Percentiles rank a stretch among this genome's conserved stretches.
Conservation (phyloP, 306 rosid species). For the Fragaria iinumae region DNA sequence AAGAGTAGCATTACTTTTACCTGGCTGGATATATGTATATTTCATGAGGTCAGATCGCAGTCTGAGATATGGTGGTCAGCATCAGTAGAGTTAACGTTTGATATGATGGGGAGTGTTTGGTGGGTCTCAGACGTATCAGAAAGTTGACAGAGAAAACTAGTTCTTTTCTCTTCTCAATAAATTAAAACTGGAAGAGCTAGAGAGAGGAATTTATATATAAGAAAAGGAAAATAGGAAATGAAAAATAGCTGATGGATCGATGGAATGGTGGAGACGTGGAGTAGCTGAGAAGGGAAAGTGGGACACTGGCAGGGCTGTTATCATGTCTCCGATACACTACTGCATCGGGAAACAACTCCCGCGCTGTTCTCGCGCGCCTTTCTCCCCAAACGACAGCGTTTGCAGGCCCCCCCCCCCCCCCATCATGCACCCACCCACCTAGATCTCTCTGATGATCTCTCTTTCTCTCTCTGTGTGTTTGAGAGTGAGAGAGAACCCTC, state of each 20-base stretch:
- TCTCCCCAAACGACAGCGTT: slow-evolving; percentile 26
- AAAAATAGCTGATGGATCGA: background rate
- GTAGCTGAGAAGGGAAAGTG: background rate
- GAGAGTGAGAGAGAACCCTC: background rate
- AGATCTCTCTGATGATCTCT: background rate
- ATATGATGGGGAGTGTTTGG: slow-evolving; percentile 35
- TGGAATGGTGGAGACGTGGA: background rate
- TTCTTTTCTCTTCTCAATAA: background rate
- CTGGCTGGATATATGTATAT: background rate
- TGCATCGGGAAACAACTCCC: slow-evolving; percentile 57
- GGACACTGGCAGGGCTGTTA: slow-evolving; percentile 24
- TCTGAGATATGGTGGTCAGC: slow-evolving; percentile 16
- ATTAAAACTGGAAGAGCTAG: no score
- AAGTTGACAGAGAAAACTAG: slow-evolving; percentile 1
- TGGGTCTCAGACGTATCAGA: slow-evolving; percentile 30
- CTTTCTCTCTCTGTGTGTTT: background rate
- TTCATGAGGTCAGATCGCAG: background rate
- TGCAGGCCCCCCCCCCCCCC: slow-evolving; percentile 26
- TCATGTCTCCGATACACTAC: slow-evolving; percentile 8
- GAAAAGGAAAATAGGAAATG: background rate
- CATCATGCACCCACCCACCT: background rate
- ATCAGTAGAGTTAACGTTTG: slow-evolving; percentile 37
- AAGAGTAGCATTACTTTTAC: background rate
- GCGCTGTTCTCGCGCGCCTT: slow-evolving; percentile 67
- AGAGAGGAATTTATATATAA: background rate